These are phyloP conservation scores for Cynara cardunculus DNA, from an alignment of 129 eudicot genomes.

Conservation along the genomic window DNA sequence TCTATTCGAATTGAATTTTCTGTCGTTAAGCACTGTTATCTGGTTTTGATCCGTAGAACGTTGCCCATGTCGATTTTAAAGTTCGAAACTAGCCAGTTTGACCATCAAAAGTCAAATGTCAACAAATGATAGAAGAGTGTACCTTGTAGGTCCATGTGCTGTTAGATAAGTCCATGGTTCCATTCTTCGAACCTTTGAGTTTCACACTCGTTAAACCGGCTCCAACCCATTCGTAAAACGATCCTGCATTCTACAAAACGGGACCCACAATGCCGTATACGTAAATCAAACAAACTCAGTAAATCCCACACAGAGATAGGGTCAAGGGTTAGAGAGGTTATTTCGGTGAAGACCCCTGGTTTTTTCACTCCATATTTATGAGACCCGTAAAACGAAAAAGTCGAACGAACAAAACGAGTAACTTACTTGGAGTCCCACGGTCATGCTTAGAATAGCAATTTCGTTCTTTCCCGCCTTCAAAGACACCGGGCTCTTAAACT, in stretches of 20 bases:
- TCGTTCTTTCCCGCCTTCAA: slow-evolving; percentile 78
- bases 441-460: slow-evolving; percentile 84
- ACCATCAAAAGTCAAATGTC: slow-evolving; percentile 14
- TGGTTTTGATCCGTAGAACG: background rate
- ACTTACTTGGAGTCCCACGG: slow-evolving; percentile 83
- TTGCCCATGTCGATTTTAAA: background rate
- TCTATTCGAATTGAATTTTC: background rate
- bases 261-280: background rate
- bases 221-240: slow-evolving; percentile 87
- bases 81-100: background rate
- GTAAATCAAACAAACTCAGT: background rate
- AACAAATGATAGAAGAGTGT: slow-evolving; percentile 1
- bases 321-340: background rate
- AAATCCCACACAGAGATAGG: background rate
- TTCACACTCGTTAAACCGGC: slow-evolving; percentile 81
- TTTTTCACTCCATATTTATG: background rate
- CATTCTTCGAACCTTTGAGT: slow-evolving; percentile 56
- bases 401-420: background rate
- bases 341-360: too few relatives aligned
- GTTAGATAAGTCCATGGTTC: slow-evolving; percentile 56
- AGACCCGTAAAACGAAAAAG: background rate
- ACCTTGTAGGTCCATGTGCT: slow-evolving; percentile 82
- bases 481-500: slow-evolving; percentile 43
- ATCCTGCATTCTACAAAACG: slow-evolving; percentile 67
- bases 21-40: background rate